Conservation (phyloP, 2,329 filamentous ascomycete species). For the Bimuria novae-zelandiae region DNA sequence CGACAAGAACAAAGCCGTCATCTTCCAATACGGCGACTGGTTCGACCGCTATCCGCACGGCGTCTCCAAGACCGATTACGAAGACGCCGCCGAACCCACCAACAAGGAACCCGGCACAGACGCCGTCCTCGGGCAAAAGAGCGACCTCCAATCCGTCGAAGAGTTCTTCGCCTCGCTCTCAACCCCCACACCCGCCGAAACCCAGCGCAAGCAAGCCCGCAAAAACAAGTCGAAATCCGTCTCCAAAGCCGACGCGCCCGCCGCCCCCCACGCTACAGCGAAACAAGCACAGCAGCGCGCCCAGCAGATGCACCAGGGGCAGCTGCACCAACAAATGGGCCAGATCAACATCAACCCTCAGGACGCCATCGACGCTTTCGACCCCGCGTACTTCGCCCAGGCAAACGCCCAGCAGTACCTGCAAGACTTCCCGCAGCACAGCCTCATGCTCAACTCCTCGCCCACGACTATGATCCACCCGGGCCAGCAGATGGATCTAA, state of each 20-base stretch:
- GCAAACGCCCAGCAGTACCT: conserved; percentile 38
- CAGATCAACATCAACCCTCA: conserved; percentile 38
- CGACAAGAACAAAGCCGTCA: conserved; percentile 52
- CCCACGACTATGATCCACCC: conserved; percentile 35
- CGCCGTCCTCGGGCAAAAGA: conserved; percentile 84
- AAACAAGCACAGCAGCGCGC: conserved; percentile 21
- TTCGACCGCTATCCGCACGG: conserved; percentile 94
- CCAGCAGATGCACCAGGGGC: conserved; percentile 28
- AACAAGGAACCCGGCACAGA: conserved; percentile 83
- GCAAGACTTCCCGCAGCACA: conserved; percentile 52
- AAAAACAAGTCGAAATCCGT: conserved; percentile 46
- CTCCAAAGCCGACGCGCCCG: conserved; percentile 32
- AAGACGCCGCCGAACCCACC: conserved; percentile 69
- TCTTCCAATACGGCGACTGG: conserved; percentile 98
- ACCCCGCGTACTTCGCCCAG: conserved; percentile 34
- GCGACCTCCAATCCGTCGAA: conserved; percentile 89
- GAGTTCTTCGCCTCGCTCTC: conserved; percentile 88
- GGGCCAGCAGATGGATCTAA: conserved; percentile 40
- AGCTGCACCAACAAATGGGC: conserved; percentile 34
- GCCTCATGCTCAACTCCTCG: conserved; percentile 45
- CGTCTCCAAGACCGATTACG: conserved; percentile 81
- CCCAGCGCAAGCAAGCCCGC: conserved; percentile 57
- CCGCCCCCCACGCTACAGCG: conserved; percentile 28
- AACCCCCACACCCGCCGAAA: conserved; percentile 57
- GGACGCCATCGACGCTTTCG: conserved; percentile 32